A percentile compares a stretch with the other conserved stretches of the same genome.
phyloP scores from a whole-genome alignment of 2,329 filamentous ascomycete genomes.

The Emydomyces testavorans region DNA sequence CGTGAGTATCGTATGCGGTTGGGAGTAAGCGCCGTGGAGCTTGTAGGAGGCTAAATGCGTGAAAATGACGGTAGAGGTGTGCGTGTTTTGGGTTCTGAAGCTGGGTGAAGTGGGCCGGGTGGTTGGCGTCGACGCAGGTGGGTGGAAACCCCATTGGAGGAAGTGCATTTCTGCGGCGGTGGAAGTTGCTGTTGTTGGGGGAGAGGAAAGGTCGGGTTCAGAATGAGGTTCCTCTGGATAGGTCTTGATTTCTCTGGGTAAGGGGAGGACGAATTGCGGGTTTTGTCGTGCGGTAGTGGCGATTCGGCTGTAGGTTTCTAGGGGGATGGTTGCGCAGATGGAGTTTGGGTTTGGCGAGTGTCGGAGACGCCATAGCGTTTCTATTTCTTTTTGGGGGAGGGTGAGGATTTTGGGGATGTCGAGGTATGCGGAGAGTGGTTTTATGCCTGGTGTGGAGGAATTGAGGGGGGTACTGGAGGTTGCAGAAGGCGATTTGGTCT shows the following conservation, averaged over 20 bases:
- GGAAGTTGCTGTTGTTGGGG: constrained; percentile 51
- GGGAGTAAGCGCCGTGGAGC: constrained; percentile 73
- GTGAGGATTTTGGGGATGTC: constrained; percentile 65
- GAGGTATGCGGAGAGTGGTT: constrained; percentile 57
- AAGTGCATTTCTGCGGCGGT: constrained; percentile 76
- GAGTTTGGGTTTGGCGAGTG: constrained; percentile 62
- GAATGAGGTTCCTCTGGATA: constrained; percentile 22
- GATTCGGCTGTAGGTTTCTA: constrained; percentile 62
- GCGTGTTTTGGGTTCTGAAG: constrained; percentile 37
- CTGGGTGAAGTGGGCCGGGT: constrained; percentile 17
- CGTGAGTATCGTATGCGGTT: constrained; percentile 86
- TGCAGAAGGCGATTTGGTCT: constrained; percentile 25
- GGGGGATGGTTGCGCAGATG: constrained; percentile 72
- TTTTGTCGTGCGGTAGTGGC: constrained; percentile 57
- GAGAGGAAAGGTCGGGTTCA: constrained; percentile 17
- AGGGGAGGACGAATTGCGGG: constrained; percentile 82
- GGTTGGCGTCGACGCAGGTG: constrained; percentile 36
- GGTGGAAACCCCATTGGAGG: constrained; percentile 88
- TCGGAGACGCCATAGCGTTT: constrained; percentile 78
- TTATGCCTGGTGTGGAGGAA: constrained; percentile 43
- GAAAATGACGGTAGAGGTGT: constrained; percentile 70
- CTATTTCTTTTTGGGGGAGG: constrained; percentile 70
- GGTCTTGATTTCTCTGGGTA: constrained; percentile 42
- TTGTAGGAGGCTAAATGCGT: constrained; percentile 92
- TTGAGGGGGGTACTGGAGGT: constrained; percentile 35